phyloP scores from a whole-genome alignment of 768 basidiomycete genomes.

The Rhodotorula diobovata region DNA sequence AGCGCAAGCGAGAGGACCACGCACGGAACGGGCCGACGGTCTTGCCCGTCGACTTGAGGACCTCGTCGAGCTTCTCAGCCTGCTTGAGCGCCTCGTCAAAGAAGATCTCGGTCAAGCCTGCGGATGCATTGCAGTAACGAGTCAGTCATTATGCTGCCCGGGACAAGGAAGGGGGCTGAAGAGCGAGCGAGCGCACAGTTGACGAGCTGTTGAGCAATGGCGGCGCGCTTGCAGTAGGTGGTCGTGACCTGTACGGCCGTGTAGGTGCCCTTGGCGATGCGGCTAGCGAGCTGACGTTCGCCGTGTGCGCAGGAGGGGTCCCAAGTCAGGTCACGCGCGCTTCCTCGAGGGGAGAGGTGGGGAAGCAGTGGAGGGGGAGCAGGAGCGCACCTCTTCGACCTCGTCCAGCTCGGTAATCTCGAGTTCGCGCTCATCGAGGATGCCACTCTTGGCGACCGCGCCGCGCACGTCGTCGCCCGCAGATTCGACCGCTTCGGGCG shows the following conservation, averaged over 20 bases:
- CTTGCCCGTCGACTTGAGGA: conserved; percentile 60
- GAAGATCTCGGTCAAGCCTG: conserved; percentile 13
- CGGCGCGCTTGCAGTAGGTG: conserved; percentile 2
- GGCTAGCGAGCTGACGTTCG: not conserved
- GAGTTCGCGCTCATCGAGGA: not conserved
- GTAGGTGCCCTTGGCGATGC: not conserved
- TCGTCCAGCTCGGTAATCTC: conserved; percentile 16
- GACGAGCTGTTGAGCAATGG: not conserved
- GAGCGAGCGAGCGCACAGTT: not conserved
- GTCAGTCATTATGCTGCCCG: too few species aligned
- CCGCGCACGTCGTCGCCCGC: not conserved
- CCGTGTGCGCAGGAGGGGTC: too few species aligned
- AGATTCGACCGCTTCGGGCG: not conserved
- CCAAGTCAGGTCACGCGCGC: too few species aligned
- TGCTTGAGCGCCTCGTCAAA: conserved; percentile 63
- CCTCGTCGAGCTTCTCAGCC: conserved; percentile 64
- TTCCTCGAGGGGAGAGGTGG: too few species aligned
- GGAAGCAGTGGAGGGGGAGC: not conserved
- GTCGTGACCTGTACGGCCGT: not conserved
- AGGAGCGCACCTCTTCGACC: conserved; percentile 2
- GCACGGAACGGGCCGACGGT: conserved; percentile 56
- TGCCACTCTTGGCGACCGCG: not conserved
- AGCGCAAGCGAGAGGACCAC: not conserved
- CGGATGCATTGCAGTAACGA: not conserved
- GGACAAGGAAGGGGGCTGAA: not conserved